Base-by-base conservation (phyloP, 2,329 filamentous ascomycete species). In the Exophiala spinifera region DNA sequence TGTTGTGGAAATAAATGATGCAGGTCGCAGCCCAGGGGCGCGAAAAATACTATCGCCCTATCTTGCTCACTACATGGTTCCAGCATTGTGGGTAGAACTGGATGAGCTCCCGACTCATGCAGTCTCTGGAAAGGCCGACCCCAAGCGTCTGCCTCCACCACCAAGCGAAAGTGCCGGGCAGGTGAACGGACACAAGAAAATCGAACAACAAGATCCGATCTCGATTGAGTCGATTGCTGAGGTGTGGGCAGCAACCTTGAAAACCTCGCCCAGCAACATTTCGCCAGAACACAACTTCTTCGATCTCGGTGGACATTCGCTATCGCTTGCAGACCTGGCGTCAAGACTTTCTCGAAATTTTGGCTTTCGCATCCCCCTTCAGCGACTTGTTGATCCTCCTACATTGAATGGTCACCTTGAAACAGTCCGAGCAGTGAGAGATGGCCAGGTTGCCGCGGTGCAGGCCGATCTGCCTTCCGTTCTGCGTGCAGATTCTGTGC, bases 61-160 rank as follows among this genome's bases (percentile, higher is more conserved):
- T 59, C 77, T 92, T 25, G 88, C 88, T 1, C 87, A 89, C 58
- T 92, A 92, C 70, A 91, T 92, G 88, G 86, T 92, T 50, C 88
- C 88, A 0, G 79, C 86, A 1, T 70, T 91, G 2, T 92, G 88
- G 88, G 84, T 91, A 34, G 81, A 87, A 64, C 71, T 91, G 28
- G 80, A 86, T 2, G 79, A 80, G 56, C 71, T 92, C 4, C 88
- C 88, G 0, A 91, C 87, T 0, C 85, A 90, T 62, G 84, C 82
- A 46, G 88, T 92, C 1, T 91, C 88, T 13, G 88, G 88, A 17
- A 92, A 92, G 72, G 83, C 85, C 17, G 86, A 92, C 63, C 75
- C 88, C 52, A 89, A 89, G 68, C 76, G 79, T 11, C 76, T 92
- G 13, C 88, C 88, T 23, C 74, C 82, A 0, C 87, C 87, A 0